Base-by-base conservation (phyloP, 2,329 filamentous ascomycete genomes). In the Camillea tinctor region DNA sequence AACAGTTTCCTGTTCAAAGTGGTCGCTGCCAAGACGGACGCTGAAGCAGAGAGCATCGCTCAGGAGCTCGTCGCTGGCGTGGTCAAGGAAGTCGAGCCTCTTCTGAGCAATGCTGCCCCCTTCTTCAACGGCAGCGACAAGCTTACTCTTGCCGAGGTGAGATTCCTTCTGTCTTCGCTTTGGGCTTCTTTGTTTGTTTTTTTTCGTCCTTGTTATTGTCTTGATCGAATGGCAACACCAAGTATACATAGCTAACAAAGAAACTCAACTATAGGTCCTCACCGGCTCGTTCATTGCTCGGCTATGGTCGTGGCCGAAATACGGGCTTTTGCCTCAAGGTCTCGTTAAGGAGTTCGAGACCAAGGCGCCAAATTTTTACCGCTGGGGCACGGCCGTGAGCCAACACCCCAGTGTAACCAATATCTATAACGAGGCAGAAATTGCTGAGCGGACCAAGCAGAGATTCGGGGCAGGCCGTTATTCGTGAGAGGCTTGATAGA, bases 141-240 rank as follows among this genome's bases (percentile, higher is more conserved):
- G 70, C 71, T 93, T 49, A 94, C 90, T 0, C 74, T 93, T 40
- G 91, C 88, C 11, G 92, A 95, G 84, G 90, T 91, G 75, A 62
- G 76, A 71, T 21, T 9, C n/a, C 55, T 6, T 8, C 57, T 26
- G 48, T 15, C 23, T 19, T 26, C 5, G 6, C n/a, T n/a, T 54
- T 50, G 56, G 21, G n/a, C n/a, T n/a, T n/a, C n/a, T 19, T 22
- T 56, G 36, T 19, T 50, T 50, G 48, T 30, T 30, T 30, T 30
- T 11, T 30, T 30, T 30, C 26, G 2, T 30, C 7, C 26, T 30
- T 30, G n/a, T n/a, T n/a, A n/a, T n/a, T n/a, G n/a, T n/a, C n/a
- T n/a, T n/a, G n/a, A n/a, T n/a, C 26, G 13, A 30, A 11, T 7
- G 13, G 26, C 8, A 30, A 9, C 26, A 30, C 13, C 13, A 30